Evolutionary conservation across 179 eudicot genomes (phyloP).

Genomic region (Gypsophila paniculata): DNA sequence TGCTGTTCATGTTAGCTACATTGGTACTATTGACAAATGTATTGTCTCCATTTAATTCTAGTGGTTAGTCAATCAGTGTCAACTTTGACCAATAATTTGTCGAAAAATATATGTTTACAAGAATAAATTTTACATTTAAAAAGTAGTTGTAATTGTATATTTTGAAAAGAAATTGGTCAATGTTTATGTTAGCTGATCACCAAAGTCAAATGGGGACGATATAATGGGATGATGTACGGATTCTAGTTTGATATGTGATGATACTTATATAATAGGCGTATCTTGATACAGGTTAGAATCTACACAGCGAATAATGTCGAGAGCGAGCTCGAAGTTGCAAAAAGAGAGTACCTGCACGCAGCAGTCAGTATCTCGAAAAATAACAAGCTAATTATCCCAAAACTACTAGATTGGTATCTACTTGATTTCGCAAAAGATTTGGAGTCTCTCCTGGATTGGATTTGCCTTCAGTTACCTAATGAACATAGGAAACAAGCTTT

Average conservation of each 20-base stretch:
- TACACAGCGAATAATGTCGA: slow-evolving; percentile 79
- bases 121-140: too few relatives aligned
- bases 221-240: neutral
- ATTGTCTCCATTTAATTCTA: too few relatives aligned
- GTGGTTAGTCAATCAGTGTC: too few relatives aligned
- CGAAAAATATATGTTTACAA: too few relatives aligned
- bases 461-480: slow-evolving; percentile 74
- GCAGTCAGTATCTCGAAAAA: slow-evolving; percentile 52
- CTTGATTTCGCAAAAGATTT: slow-evolving; percentile 84
- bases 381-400: slow-evolving; percentile 59
- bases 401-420: slow-evolving; percentile 75
- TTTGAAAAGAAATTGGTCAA: neutral
- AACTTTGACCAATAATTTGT: too few relatives aligned
- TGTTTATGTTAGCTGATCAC: neutral
- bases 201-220: neutral
- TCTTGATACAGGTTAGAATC: slow-evolving; percentile 61
- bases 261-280: neutral
- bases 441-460: slow-evolving; percentile 74
- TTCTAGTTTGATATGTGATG: neutral
- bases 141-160: too few relatives aligned
- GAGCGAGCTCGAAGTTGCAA: slow-evolving; percentile 71
- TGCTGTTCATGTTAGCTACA: neutral
- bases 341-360: slow-evolving; percentile 80
- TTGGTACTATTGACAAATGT: neutral
- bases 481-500: slow-evolving; percentile 56